phyloP scores from a whole-genome alignment of 2,329 filamentous ascomycete genomes.

The Colletotrichum liriopes region DNA sequence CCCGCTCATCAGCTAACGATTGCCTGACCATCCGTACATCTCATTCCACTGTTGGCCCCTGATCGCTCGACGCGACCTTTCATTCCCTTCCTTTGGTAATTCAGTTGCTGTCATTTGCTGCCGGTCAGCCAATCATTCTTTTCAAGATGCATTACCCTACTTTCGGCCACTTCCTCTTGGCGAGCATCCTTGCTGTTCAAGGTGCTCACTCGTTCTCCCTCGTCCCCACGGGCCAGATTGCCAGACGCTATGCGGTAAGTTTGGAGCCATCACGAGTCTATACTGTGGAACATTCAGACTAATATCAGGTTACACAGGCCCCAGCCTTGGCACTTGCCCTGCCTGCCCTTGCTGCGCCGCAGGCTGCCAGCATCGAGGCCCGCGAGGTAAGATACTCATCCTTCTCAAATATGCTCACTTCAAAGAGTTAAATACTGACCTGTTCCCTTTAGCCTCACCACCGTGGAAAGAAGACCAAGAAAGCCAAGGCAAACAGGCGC shows the following conservation, averaged over 20 bases:
- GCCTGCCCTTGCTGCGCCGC: slow-evolving; percentile 33
- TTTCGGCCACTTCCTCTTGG: slow-evolving; percentile 40
- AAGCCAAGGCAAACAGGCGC: not conserved
- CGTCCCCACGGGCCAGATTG: slow-evolving; percentile 31
- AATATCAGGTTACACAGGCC: slow-evolving; percentile 20
- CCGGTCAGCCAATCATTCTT: slow-evolving; percentile 42
- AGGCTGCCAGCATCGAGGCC: slow-evolving; percentile 27
- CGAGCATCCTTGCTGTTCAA: slow-evolving; percentile 41
- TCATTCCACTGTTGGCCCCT: slow-evolving; percentile 40
- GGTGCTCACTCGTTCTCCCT: slow-evolving; percentile 36
- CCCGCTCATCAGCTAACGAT: slow-evolving; percentile 37
- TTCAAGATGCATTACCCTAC: slow-evolving; percentile 43
- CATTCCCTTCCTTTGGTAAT: slow-evolving; percentile 34
- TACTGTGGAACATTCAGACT: slow-evolving; percentile 19
- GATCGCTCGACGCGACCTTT: slow-evolving; percentile 41
- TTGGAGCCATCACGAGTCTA: slow-evolving; percentile 10
- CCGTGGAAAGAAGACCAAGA: slow-evolving; percentile 33
- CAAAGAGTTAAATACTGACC: not conserved
- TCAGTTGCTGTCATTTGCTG: slow-evolving; percentile 42
- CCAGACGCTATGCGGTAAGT: slow-evolving; percentile 40
- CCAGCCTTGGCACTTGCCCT: slow-evolving; percentile 42
- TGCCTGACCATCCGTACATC: slow-evolving; percentile 23
- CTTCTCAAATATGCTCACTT: slow-evolving; percentile 3
- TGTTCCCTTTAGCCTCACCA: slow-evolving; percentile 30
- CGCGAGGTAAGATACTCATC: slow-evolving; percentile 37